A percentile compares a stretch with the other conserved stretches of the same genome.
These are phyloP conservation scores for Pseudonitzschia multistriata DNA, from an alignment of 108 stramenopile species.

Conservation along the genomic window DNA sequence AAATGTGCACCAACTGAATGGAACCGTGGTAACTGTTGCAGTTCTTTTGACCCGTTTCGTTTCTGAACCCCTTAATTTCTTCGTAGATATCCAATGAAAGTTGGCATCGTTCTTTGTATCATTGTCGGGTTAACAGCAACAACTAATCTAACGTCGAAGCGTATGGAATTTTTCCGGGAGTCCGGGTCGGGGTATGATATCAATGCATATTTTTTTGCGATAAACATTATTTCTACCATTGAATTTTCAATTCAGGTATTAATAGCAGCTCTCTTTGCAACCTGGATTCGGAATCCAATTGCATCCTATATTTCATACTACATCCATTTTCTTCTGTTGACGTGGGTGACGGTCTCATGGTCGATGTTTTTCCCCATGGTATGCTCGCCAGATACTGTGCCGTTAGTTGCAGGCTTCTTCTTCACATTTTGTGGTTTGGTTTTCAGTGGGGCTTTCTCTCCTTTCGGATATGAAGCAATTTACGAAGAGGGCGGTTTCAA, in stretches of 20 bases:
- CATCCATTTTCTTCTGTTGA: constrained; percentile 32
- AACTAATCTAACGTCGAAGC: constrained; percentile 33
- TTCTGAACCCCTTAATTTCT: not conserved
- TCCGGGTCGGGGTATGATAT: constrained; percentile 30
- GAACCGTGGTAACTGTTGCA: not conserved
- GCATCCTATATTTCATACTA: constrained; percentile 14
- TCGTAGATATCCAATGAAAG: constrained; percentile 30
- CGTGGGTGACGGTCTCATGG: constrained; percentile 45
- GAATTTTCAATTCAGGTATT: constrained; percentile 35
- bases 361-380: constrained; percentile 36
- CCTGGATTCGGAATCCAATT: constrained; percentile 27
- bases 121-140: constrained; percentile 38
- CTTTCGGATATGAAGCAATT: constrained; percentile 24
- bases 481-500: constrained; percentile 16
- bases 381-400: constrained; percentile 36
- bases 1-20: not conserved
- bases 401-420: constrained; percentile 32
- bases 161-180: constrained; percentile 54
- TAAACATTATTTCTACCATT: constrained; percentile 35
- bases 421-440: constrained; percentile 42
- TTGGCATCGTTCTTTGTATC: constrained; percentile 39
- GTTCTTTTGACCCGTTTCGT: not conserved
- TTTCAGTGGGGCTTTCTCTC: constrained; percentile 36
- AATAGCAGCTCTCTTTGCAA: constrained; percentile 36
- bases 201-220: constrained; percentile 44